Base-by-base conservation (phyloP, 1,139 yeast species). In the Candida sanyaensis region DNA sequence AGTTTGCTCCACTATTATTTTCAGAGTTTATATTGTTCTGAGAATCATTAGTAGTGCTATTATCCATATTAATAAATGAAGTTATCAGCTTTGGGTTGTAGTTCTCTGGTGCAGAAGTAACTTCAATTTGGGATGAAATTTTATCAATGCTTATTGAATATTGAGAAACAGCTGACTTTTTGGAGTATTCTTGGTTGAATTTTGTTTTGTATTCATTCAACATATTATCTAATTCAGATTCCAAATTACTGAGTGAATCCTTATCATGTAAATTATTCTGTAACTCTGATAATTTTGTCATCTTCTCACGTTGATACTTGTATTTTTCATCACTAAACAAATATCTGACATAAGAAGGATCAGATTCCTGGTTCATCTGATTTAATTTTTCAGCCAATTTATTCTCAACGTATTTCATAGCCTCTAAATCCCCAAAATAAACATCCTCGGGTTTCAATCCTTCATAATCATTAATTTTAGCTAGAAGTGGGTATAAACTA, bases 391-490 rank as follows among this genome's bases (percentile, higher is more conserved):
- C 51, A 10, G 42, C 53, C 42, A 68, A 49, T 34, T 51, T 44
- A 9, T 47, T 44, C 31, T 55, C 50, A 37, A 64, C 73, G 33
- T 45, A 41, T 52, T 70, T 68, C 81, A 84, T 77, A 42, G 71
- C 58, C 8, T 64, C 60, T 31, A 75, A 41, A 55, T 80, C 78
- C 0, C 88, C 88, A 55, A 78, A 74, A 51, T 73, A 73, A 2
- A 70, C 53, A 33, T 77, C 82, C 23, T 73, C 71, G 23, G 56
- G 65, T 49, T 64, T 49, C 8, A 54, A 51, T 28, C 57, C 56
- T 28, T 47, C 55, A 37, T 62, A 55, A 12, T 58, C 66, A 23
- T 55, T 49, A 33, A 58, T 56, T 41, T 68, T 68, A n/a, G 68
- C 63, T 21, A 58, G 49, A 33, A 62, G 57, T 0, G 84, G 80